A percentile compares a stretch with the other conserved stretches of the same genome.
phyloP scores from a whole-genome alignment of 495 filamentous ascomycete genomes.

The Aspergillus bertholletiae region DNA sequence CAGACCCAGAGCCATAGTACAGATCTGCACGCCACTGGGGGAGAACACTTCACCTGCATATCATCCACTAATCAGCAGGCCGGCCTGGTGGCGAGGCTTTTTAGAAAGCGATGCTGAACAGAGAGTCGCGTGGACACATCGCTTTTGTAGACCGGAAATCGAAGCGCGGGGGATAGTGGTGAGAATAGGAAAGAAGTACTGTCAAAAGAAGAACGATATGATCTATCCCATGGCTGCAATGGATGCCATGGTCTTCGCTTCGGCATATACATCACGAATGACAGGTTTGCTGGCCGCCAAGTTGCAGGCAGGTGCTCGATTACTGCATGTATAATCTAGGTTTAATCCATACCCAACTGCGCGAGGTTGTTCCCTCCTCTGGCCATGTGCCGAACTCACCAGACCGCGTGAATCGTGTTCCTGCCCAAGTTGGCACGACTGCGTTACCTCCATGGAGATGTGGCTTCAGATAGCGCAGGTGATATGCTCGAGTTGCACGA shows the following conservation, averaged over 20 bases:
- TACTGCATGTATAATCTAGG: not conserved
- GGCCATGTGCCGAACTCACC: constrained; percentile 2
- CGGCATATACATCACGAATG: not conserved
- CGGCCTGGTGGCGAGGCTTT: not conserved
- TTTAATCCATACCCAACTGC: not conserved
- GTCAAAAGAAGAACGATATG: not conserved
- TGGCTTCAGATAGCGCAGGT: not conserved
- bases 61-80: not conserved
- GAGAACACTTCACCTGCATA: not conserved
- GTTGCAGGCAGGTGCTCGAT: too few species aligned
- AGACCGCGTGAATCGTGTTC: not conserved
- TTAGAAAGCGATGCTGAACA: not conserved
- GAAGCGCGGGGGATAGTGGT: not conserved
- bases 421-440: not conserved
- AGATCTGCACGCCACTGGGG: not conserved
- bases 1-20: not conserved
- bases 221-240: not conserved
- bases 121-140: not conserved
- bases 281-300: too few species aligned
- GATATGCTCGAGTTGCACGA: not conserved
- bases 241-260: not conserved
- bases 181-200: not conserved
- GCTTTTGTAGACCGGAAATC: not conserved
- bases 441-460: not conserved
- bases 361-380: not conserved